A percentile compares a stretch with the other conserved stretches of the same genome.
Conservation (phyloP, 495 filamentous ascomycete genomes). For the Penicillium crystallinum region DNA sequence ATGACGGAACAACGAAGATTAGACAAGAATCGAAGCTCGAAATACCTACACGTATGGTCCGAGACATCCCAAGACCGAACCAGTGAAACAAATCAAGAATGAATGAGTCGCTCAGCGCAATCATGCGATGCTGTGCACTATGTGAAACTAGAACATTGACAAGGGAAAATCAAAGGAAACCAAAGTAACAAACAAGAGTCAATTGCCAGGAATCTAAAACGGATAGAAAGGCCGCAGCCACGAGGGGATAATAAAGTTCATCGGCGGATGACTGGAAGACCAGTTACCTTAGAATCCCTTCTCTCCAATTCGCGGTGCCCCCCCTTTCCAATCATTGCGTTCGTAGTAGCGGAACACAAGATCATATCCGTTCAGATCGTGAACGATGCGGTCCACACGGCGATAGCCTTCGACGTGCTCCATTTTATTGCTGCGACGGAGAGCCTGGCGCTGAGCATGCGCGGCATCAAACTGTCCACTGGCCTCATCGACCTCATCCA, state of each 20-base stretch:
- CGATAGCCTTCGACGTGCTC: constrained; percentile 84
- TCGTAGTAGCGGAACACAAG: constrained; percentile 96
- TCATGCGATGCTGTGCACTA: constrained; percentile 22
- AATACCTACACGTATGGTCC: constrained; percentile 7
- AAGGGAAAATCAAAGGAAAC: neutral
- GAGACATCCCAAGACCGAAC: constrained; percentile 3
- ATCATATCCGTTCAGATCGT: constrained; percentile 97
- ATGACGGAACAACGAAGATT: neutral
- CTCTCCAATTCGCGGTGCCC: constrained; percentile 69
- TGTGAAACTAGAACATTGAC: constrained; percentile 5
- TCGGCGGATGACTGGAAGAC: neutral
- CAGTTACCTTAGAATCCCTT: constrained; percentile 26
- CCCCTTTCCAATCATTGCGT: constrained; percentile 83
- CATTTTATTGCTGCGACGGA: constrained; percentile 60
- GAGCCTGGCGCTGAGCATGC: constrained; percentile 42
- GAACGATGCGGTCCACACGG: constrained; percentile 89
- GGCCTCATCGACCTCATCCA: constrained; percentile 37
- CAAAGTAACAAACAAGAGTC: neutral
- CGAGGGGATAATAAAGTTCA: constrained; percentile 6
- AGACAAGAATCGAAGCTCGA: neutral
- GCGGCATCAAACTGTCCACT: constrained; percentile 34
- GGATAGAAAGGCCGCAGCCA: constrained; percentile 14
- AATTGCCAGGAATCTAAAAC: neutral
- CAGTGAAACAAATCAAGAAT: neutral
- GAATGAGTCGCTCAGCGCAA: constrained; percentile 18